Evolutionary conservation across 2,329 filamentous ascomycete genomes (phyloP).

Genomic region (Penicillium polonicum): DNA sequence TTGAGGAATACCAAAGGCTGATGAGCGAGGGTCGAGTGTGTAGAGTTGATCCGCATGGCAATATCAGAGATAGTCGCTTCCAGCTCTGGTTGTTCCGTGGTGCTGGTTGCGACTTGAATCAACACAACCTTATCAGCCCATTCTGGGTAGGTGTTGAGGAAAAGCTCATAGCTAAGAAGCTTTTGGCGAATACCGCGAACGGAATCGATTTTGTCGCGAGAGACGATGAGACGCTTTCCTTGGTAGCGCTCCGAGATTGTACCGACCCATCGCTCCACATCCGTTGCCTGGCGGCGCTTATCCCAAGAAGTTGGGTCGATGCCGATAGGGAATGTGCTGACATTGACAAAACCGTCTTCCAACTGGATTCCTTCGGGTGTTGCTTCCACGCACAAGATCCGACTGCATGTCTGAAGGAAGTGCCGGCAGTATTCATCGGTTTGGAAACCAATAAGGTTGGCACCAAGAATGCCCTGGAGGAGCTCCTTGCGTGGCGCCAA

Average conservation of each 20-base stretch:
- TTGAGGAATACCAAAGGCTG: conserved; percentile 91
- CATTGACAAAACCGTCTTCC: conserved; percentile 90
- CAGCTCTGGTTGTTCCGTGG: conserved; percentile 81
- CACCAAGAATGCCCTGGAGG: conserved; percentile 86
- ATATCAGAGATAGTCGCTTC: conserved; percentile 90
- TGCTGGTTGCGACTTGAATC: conserved; percentile 90
- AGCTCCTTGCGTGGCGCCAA: conserved; percentile 82
- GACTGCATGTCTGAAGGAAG: conserved; percentile 93
- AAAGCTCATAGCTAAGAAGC: conserved; percentile 85
- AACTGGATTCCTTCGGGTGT: conserved; percentile 84
- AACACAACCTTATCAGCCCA: conserved; percentile 85
- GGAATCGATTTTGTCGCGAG: conserved; percentile 89
- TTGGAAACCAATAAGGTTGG: conserved; percentile 91
- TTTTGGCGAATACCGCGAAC: conserved; percentile 93
- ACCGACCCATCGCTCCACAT: conserved; percentile 75
- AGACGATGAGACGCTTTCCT: conserved; percentile 87
- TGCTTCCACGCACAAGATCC: conserved; percentile 84
- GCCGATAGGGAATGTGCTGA: conserved; percentile 80
- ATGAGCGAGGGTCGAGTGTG: conserved; percentile 85
- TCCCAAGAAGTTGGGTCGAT: conserved; percentile 80
- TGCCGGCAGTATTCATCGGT: conserved; percentile 90
- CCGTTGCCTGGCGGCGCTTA: conserved; percentile 66
- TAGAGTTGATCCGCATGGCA: conserved; percentile 88
- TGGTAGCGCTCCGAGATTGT: conserved; percentile 80
- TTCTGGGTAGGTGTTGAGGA: conserved; percentile 88